Evolutionary conservation across 2,329 filamentous ascomycete genomes (phyloP).

Genomic region (Talaromyces piceae): DNA sequence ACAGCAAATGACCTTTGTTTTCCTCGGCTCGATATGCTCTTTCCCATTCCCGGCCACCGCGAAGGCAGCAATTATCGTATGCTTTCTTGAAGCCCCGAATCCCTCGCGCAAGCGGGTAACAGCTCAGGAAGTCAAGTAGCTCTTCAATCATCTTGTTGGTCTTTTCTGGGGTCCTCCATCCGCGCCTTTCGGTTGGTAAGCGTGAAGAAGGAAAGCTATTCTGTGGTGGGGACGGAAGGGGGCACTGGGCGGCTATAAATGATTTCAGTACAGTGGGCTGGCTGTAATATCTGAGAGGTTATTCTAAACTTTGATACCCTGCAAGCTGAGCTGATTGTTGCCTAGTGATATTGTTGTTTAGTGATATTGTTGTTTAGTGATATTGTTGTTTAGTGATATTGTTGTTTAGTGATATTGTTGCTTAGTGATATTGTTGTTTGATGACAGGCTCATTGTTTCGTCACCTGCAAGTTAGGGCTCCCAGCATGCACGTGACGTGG

Average conservation of each 20-base stretch:
- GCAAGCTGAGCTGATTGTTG: not conserved
- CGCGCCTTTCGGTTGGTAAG: not conserved
- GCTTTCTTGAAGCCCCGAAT: not conserved
- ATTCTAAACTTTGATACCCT: not conserved
- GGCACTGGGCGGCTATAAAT: not conserved
- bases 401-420: not conserved
- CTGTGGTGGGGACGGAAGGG: not conserved
- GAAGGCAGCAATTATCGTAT: not conserved
- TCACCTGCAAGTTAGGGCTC: not conserved
- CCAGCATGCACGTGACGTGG: not conserved
- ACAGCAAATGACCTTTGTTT: not conserved
- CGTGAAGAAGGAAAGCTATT: not conserved
- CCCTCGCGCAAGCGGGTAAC: not conserved
- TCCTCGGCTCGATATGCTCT: not conserved
- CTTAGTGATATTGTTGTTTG: not conserved
- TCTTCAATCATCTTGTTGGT: not conserved
- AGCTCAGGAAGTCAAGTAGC: not conserved
- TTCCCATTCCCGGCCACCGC: not conserved
- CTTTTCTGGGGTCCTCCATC: no score
- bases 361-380: no score
- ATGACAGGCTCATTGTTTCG: not conserved
- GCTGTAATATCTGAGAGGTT: not conserved
- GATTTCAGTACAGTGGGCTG: not conserved
- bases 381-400: not conserved
- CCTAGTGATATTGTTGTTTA: not conserved